These are phyloP conservation scores for Solanum hybrid DNA, from an alignment of 305 asterid species.

Conservation along the genomic window DNA sequence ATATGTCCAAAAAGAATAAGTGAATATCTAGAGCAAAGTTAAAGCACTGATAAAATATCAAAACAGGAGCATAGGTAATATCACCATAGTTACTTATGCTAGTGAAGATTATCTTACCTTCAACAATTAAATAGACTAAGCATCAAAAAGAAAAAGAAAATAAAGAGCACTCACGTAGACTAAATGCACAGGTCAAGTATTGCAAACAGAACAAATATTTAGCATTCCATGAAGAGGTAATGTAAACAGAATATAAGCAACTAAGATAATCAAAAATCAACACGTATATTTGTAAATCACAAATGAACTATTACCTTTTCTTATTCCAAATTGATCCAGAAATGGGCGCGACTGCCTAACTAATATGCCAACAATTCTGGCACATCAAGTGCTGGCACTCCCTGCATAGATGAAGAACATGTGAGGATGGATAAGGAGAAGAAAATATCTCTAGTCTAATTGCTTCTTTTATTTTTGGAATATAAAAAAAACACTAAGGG, in stretches of 20 bases:
- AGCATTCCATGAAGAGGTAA: background rate
- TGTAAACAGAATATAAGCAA: background rate
- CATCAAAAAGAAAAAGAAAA: background rate
- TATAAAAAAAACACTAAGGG: background rate
- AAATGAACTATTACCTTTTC: slow-evolving; percentile 43
- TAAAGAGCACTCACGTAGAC: background rate
- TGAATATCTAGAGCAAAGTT: background rate
- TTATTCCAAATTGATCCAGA: slow-evolving; percentile 85
- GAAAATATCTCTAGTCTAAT: background rate
- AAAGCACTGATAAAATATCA: background rate
- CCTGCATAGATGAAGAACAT: slow-evolving; percentile 29
- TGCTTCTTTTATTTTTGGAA: background rate
- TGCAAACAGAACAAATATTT: slow-evolving; percentile 5
- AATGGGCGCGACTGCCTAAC: slow-evolving; percentile 83
- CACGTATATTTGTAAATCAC: slow-evolving; percentile 1
- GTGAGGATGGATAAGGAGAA: background rate
- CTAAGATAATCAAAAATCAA: background rate
- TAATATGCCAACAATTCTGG: slow-evolving; percentile 76
- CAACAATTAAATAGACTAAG: background rate
- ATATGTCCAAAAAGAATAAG: background rate
- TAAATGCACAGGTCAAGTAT: background rate
- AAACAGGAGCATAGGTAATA: background rate
- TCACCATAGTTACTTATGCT: background rate
- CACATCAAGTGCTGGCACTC: slow-evolving; percentile 81
- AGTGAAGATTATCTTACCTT: background rate